Evolutionary conservation across 768 basidiomycete species (phyloP), one percentile per base, ranked within the genome.

Genomic region (Pulveroboletus sp.): DNA sequence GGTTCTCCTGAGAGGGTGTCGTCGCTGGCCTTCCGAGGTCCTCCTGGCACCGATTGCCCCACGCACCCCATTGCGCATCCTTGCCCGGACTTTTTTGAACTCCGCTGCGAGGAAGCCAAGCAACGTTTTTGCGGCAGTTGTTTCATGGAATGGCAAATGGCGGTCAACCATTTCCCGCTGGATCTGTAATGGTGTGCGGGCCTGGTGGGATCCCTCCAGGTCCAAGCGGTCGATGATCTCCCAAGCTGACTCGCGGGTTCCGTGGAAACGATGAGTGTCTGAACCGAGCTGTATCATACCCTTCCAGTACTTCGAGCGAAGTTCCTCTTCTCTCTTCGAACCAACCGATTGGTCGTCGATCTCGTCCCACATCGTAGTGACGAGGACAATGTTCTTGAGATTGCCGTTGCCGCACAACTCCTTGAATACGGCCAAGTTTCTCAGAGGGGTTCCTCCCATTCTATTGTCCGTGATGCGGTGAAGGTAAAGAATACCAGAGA

Each of bases 361-460:
- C 21, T 56, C 42, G 13, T 58, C 56, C 56, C 56, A 58, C 57
- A 58, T 58, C 8, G 57, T 59, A 1, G 57, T 56, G 24, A 60
- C 58, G 17, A 59, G 50, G 36, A 60, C 16, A 2, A 60, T 40
- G 14, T 52, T 56, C 47, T 49, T 56, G 20, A 58, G 11, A 34
- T 38, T 51, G 4, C 9, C 11, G 1, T 47, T n/a, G 9, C 57
- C 57, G 7, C 57, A 58, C 33, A 58, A 21, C 10, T 43, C 46
- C 17, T 21, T 44, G 35, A 56, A 55, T 19, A 56, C 49, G 1
- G 25, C 10, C 9, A 56, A n/a, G 25, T 48, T 55, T 36, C 43
- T 48, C 25, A 42, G 29, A 34, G 57, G 40, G 2, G 49, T 48
- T 33, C 57, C 57, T 14, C 31, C 29, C 25, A 56, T 5, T 37